A percentile compares a stretch with the other conserved stretches of the same genome.
These are phyloP conservation scores for Diaporthe australafricana DNA, from an alignment of 2,329 filamentous ascomycete genomes.

Conservation along the genomic window DNA sequence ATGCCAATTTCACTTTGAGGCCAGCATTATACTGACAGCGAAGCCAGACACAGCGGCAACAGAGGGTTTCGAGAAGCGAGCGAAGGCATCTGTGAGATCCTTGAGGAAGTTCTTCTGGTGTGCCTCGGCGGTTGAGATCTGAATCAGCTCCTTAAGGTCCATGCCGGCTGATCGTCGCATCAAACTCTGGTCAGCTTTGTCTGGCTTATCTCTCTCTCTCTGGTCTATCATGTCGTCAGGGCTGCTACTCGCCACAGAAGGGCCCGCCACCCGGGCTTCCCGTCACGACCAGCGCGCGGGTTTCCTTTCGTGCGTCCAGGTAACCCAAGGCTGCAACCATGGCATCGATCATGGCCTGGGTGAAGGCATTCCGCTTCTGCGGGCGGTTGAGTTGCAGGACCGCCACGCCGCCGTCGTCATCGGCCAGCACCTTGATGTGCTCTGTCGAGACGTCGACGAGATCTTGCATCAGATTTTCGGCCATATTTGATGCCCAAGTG, in stretches of 20 bases:
- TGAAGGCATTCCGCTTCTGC: slow-evolving; percentile 69
- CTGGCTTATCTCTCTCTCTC: neutral
- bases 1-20: neutral
- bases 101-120: slow-evolving; percentile 47
- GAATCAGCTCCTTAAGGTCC: slow-evolving; percentile 41
- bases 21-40: slow-evolving; percentile 53
- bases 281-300: slow-evolving; percentile 52
- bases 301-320: slow-evolving; percentile 40
- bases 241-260: slow-evolving; percentile 50
- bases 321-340: slow-evolving; percentile 48
- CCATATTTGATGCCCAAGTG: neutral
- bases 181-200: neutral
- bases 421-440: slow-evolving; percentile 32
- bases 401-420: slow-evolving; percentile 53
- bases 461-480: slow-evolving; percentile 14
- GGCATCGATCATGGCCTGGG: slow-evolving; percentile 56
- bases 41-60: slow-evolving; percentile 62
- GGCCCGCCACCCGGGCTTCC: slow-evolving; percentile 46
- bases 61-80: slow-evolving; percentile 56
- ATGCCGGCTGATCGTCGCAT: slow-evolving; percentile 34
- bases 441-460: slow-evolving; percentile 8
- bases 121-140: slow-evolving; percentile 41
- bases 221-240: slow-evolving; percentile 8
- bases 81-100: slow-evolving; percentile 53
- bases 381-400: slow-evolving; percentile 65